These are phyloP conservation scores for Solanum chmielewskii DNA, from an alignment of 257 asterid species.

Conservation along the genomic window DNA sequence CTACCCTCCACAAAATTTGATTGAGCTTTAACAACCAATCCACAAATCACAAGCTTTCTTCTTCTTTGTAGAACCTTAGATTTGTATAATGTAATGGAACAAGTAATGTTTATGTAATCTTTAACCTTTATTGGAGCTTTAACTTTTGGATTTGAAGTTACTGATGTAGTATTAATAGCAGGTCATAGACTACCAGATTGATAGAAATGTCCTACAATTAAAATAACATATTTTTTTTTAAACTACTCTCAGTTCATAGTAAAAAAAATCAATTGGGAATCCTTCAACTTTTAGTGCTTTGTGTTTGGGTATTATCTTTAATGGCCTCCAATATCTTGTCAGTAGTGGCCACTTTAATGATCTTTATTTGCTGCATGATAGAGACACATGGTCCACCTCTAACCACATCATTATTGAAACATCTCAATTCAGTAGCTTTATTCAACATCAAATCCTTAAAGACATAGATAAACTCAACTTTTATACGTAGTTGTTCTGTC, in stretches of 20 bases:
- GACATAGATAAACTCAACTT: too few relatives aligned
- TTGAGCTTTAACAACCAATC: neutral
- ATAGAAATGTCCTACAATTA: neutral
- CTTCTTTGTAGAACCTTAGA: neutral
- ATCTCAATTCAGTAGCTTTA: too few relatives aligned
- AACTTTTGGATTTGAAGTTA: neutral
- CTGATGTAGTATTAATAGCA: neutral
- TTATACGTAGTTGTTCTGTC: neutral
- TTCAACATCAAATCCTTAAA: too few relatives aligned
- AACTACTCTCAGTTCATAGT: neutral
- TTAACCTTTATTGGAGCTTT: neutral
- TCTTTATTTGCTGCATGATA: too few relatives aligned
- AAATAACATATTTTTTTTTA: neutral
- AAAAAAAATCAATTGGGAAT: neutral
- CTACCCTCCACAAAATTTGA: neutral
- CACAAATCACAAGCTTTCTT: neutral
- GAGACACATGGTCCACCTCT: neutral
- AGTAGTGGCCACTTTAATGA: neutral
- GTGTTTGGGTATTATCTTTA: neutral
- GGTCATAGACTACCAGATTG: neutral
- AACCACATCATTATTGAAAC: neutral
- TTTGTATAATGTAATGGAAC: neutral
- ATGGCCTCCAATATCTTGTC: too few relatives aligned
- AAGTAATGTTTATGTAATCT: neutral
- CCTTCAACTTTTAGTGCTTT: neutral